A percentile compares a stretch with the other conserved stretches of the same genome.
phyloP scores from a whole-genome alignment of 371 early-diverging fungal genomes.

The Mortierella sp. region DNA sequence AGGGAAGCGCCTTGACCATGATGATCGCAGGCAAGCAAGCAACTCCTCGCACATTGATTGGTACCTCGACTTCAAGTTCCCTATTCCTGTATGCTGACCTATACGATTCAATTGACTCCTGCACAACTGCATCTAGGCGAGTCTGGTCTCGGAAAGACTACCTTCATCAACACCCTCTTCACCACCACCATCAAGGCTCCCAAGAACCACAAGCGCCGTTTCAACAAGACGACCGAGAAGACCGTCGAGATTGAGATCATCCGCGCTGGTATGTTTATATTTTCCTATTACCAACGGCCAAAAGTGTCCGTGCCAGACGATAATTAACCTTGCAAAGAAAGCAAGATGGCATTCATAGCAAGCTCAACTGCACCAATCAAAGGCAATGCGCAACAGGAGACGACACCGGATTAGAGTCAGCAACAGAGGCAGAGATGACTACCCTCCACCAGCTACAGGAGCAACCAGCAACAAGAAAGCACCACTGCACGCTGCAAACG shows the following conservation, averaged over 20 bases:
- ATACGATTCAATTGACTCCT: background rate
- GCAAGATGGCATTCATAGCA: background rate
- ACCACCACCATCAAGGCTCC: conserved; percentile 90
- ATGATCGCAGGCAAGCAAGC: conserved; percentile 13
- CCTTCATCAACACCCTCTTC: conserved; percentile 93
- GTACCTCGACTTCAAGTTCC: background rate
- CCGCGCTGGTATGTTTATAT: conserved; percentile 77
- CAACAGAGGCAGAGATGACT: background rate
- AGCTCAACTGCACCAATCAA: background rate
- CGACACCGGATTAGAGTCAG: background rate
- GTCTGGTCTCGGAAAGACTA: conserved; percentile 91
- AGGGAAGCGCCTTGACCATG: conserved; percentile 15
- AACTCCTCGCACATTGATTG: background rate
- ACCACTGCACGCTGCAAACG: background rate
- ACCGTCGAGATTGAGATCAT: conserved; percentile 97
- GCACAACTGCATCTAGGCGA: conserved; percentile 58
- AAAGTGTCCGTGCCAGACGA: background rate
- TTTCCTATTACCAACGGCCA: background rate
- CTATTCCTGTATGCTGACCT: background rate
- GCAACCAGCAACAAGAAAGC: background rate
- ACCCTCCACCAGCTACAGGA: background rate
- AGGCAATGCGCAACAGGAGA: background rate
- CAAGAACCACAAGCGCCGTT: conserved; percentile 85
- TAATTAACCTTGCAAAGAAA: background rate
- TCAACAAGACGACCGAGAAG: conserved; percentile 86